A percentile compares a stretch with the other conserved stretches of the same genome.
Conservation (phyloP, 1,139 yeast genomes). For the Kodamaea plutei region DNA sequence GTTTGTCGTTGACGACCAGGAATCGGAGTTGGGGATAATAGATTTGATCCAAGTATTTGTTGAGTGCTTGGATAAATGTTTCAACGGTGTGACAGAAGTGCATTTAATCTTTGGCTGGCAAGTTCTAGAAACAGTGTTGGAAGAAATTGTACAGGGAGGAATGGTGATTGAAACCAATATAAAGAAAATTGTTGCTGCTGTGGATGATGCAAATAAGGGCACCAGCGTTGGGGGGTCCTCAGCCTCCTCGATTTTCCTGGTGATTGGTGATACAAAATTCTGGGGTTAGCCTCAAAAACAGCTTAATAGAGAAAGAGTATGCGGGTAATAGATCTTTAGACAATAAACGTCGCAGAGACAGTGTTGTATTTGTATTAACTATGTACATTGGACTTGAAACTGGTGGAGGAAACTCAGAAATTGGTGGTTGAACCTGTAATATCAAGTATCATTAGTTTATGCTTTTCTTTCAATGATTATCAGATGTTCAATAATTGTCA, state of each 20-base stretch:
- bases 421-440: too few species aligned
- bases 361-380: too few species aligned
- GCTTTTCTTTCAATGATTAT: too few species aligned
- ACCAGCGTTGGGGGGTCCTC: slow-evolving; percentile 9
- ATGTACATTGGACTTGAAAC: too few species aligned
- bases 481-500: too few species aligned
- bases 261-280: slow-evolving; percentile 43
- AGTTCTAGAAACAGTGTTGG: slow-evolving; percentile 84
- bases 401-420: too few species aligned
- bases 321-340: neutral
- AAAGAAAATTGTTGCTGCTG: slow-evolving; percentile 75
- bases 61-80: slow-evolving; percentile 88
- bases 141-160: slow-evolving; percentile 95
- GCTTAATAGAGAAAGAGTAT: neutral
- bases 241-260: slow-evolving; percentile 31
- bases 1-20: slow-evolving; percentile 93
- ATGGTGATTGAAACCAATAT: slow-evolving; percentile 97
- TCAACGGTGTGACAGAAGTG: slow-evolving; percentile 89
- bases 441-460: too few species aligned
- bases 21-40: slow-evolving; percentile 86
- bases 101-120: slow-evolving; percentile 98
- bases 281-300: too few species aligned
- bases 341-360: too few species aligned
- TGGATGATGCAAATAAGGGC: slow-evolving; percentile 47
- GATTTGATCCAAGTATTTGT: slow-evolving; percentile 97